Conservation (phyloP, 768 basidiomycete species). For the Tulasnella sp. region DNA sequence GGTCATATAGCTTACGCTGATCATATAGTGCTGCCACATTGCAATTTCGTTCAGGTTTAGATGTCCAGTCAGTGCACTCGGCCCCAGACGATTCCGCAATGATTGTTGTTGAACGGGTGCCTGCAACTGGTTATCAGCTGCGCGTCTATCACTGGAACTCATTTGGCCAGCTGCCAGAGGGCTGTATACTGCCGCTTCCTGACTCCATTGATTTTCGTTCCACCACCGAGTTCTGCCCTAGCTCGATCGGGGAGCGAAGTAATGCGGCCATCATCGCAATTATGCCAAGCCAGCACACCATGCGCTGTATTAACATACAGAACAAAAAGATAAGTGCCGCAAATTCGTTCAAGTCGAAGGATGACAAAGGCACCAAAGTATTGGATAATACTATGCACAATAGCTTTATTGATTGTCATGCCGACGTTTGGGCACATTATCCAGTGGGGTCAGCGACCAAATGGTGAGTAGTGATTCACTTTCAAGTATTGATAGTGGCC, state of each 20-base stretch:
- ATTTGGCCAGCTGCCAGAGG: conserved; percentile 36
- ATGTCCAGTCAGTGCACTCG: conserved; percentile 31
- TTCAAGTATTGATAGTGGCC: background rate
- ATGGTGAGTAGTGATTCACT: background rate
- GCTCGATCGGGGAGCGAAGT: conserved; percentile 34
- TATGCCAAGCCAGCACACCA: conserved; percentile 25
- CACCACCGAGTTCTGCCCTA: conserved; percentile 24
- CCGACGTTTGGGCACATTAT: conserved; percentile 14
- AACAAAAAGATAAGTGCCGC: conserved; percentile 46
- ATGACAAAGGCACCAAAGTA: background rate
- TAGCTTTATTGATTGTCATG: conserved; percentile 7
- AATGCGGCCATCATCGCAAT: conserved; percentile 35
- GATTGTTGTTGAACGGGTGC: conserved; percentile 23
- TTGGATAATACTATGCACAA: conserved; percentile 1
- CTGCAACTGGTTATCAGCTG: conserved; percentile 18
- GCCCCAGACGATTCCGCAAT: conserved; percentile 46
- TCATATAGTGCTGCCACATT: conserved; percentile 35
- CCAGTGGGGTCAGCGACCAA: conserved; percentile 12
- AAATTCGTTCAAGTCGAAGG: conserved; percentile 40
- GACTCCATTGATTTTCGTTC: conserved; percentile 14
- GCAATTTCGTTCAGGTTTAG: conserved; percentile 24
- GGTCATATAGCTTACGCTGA: background rate
- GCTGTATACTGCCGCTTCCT: conserved; percentile 25
- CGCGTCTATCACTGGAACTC: conserved; percentile 43
- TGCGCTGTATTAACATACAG: conserved; percentile 35